Base-by-base conservation (phyloP, 139 green algal genomes). In the Picochlorum sp. region DNA sequence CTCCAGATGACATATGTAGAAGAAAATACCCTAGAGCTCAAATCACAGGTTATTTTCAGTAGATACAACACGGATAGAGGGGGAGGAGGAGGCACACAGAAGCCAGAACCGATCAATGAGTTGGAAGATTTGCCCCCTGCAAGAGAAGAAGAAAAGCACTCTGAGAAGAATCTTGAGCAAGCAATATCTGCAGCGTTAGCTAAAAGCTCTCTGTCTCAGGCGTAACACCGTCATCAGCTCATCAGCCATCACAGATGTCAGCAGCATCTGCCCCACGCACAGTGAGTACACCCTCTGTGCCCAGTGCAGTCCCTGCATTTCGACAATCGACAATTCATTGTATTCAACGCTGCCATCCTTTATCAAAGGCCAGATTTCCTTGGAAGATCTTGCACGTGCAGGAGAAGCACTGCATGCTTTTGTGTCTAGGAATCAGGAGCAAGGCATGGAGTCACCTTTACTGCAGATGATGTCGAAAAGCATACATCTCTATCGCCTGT, bases 11-110 rank as follows among this genome's bases (percentile, higher is more conserved):
- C 13, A 26, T 9, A 54, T 21, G 5, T 54, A 54, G 70, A 76
- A 61, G 70, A 76, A 26, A 73, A 54, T 49, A 77, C 70, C 1
- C n/a, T 77, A 18, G 63, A 77, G 54, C 52, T 77, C 13, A 63
- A 63, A 30, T 20, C 64, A 3, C 70, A 77, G 21, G 47, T 77
- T 47, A 30, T 72, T 14, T n/a, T 18, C 41, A 38, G 13, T 38
- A 21, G 63, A 65, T 37, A 6, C 47, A 45, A 38, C 28, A 62
- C 21, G 16, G 26, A 18, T n/a, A 30, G 45, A 47, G 56, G 51
- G 0, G 26, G 26, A 41, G 47, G 47, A 30, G 28, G 28, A 41
- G 47, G 47, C 11, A 54, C 6, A 54, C 0, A 54, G 16, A 26
- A 54, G 18, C 47, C 47, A 54, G 47, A 54, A 20, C 34, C 7